Evolutionary conservation across 495 filamentous ascomycete species (phyloP).

Genomic region (Alectoria sarmentosa): DNA sequence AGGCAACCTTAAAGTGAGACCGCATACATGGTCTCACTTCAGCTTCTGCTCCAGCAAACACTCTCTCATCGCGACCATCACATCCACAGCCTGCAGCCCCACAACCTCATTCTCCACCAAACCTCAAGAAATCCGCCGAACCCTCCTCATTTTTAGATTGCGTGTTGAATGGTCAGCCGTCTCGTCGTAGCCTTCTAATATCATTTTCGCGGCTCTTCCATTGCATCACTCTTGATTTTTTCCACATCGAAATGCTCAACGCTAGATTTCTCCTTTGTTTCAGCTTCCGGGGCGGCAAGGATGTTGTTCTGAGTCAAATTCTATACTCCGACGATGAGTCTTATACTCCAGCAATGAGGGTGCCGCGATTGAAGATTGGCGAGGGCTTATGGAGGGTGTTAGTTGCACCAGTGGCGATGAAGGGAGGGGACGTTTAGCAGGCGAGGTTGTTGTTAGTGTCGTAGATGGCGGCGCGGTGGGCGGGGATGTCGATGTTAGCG

Average conservation of each 20-base stretch:
- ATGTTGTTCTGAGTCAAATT: slow-evolving; percentile 22
- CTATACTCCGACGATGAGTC: slow-evolving; percentile 21
- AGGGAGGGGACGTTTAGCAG: slow-evolving; percentile 24
- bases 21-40: background rate
- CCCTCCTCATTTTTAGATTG: slow-evolving; percentile 5
- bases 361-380: slow-evolving; percentile 21
- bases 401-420: slow-evolving; percentile 14
- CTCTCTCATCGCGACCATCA: slow-evolving; percentile 14
- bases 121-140: background rate
- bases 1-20: background rate
- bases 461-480: slow-evolving; percentile 13
- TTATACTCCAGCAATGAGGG: no score
- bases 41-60: background rate
- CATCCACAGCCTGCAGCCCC: background rate
- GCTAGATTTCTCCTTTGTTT: slow-evolving; percentile 18
- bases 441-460: slow-evolving; percentile 22
- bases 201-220: slow-evolving; percentile 24
- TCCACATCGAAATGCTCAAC: slow-evolving; percentile 21
- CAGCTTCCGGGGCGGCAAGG: slow-evolving; percentile 20
- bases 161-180: background rate
- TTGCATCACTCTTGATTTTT: slow-evolving; percentile 26
- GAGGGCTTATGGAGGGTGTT: slow-evolving; percentile 24
- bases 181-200: slow-evolving; percentile 13
- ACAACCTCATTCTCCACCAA: background rate
- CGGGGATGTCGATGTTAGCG: no score